These are phyloP conservation scores for Aristolochia contorta DNA, from an alignment of 164 flowering plant genomes.

Conservation along the genomic window DNA sequence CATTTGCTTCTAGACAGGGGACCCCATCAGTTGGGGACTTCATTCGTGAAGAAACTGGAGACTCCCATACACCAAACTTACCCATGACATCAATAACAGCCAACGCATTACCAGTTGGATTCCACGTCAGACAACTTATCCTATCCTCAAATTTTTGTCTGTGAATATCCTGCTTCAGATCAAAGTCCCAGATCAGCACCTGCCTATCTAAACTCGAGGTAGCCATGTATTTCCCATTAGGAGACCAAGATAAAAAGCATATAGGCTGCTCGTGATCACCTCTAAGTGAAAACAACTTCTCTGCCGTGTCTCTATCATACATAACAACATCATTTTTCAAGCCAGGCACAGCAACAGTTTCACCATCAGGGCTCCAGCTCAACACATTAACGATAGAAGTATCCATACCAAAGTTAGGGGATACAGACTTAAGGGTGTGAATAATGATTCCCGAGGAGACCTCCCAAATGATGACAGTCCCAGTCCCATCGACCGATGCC, in stretches of 20 bases:
- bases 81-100: conserved; percentile 92
- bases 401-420: conserved; percentile 60
- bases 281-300: conserved; percentile 63
- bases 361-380: conserved; percentile 96
- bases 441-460: conserved; percentile 57
- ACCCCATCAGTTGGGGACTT: conserved; percentile 81
- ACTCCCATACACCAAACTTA: conserved; percentile 89
- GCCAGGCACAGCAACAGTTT: conserved; percentile 82
- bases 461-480: conserved; percentile 81
- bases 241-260: conserved; percentile 90
- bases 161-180: conserved; percentile 73
- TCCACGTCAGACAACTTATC: conserved; percentile 86
- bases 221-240: conserved; percentile 95
- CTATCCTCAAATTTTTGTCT: conserved; percentile 77
- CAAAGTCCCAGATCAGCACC: conserved; percentile 85
- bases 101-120: conserved; percentile 76
- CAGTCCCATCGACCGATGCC: conserved; percentile 77
- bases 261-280: conserved; percentile 72
- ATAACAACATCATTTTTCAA: conserved; percentile 83
- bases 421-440: conserved; percentile 59
- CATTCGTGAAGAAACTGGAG: conserved; percentile 78
- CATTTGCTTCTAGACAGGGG: conserved; percentile 39
- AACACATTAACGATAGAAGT: conserved; percentile 47
- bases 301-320: conserved; percentile 96
- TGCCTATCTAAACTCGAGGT: conserved; percentile 83